Evolutionary conservation across 352 stramenopile genomes (phyloP).

Genomic region (Pythium pyrilobum): DNA sequence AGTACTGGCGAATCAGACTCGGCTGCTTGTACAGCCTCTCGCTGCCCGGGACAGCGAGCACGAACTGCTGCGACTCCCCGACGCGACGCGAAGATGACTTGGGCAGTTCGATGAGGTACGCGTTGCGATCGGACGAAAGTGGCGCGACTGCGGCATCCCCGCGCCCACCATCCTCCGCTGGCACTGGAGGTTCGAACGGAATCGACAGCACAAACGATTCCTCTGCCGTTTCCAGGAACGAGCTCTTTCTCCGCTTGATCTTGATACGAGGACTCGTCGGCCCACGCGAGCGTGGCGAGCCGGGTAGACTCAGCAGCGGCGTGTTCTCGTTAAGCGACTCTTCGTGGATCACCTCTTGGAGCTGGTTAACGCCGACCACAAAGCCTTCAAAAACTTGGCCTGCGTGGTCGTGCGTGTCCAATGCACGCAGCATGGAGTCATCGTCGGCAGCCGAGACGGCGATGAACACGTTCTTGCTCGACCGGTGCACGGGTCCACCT

Average conservation of each 20-base stretch:
- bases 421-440: slow-evolving; percentile 67
- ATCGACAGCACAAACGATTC: slow-evolving; percentile 81
- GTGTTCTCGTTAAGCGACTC: slow-evolving; percentile 40
- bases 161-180: slow-evolving; percentile 9
- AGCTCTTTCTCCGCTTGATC: slow-evolving; percentile 60
- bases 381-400: slow-evolving; percentile 74
- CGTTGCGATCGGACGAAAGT: slow-evolving; percentile 45
- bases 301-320: slow-evolving; percentile 39
- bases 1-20: slow-evolving; percentile 50
- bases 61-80: slow-evolving; percentile 42
- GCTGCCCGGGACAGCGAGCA: slow-evolving; percentile 63
- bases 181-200: slow-evolving; percentile 46
- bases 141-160: slow-evolving; percentile 19
- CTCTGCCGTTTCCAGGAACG: slow-evolving; percentile 62
- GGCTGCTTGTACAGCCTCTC: slow-evolving; percentile 51
- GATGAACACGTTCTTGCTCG: slow-evolving; percentile 69
- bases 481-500: slow-evolving; percentile 8
- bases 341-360: slow-evolving; percentile 40
- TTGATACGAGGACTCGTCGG: slow-evolving; percentile 29
- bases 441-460: slow-evolving; percentile 70
- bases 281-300: slow-evolving; percentile 17
- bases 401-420: slow-evolving; percentile 43
- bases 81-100: slow-evolving; percentile 34
- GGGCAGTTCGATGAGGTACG: slow-evolving; percentile 75
- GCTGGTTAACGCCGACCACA: slow-evolving; percentile 74